Percentiles rank a stretch among this genome's conserved stretches.
Conservation (phyloP, 306 rosid species). For the Cucurbita maxima region DNA sequence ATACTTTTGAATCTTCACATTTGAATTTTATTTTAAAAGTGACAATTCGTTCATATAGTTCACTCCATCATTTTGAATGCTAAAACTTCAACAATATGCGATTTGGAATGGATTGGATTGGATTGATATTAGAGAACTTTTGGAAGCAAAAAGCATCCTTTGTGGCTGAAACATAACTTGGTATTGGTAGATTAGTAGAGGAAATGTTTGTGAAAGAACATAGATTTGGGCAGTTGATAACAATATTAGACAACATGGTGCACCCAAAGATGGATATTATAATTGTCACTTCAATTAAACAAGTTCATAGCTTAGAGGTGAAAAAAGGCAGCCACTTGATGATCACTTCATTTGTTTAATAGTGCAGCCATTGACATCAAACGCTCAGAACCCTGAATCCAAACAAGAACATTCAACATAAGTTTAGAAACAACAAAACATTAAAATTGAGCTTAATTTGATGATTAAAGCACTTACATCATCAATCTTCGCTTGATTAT, state of each 20-base stretch:
- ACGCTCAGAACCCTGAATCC: conserved; percentile 42
- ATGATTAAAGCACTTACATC: conserved; percentile 31
- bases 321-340: neutral
- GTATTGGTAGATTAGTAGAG: neutral
- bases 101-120: neutral
- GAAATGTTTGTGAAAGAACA: neutral
- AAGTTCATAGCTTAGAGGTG: neutral
- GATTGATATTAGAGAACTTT: neutral
- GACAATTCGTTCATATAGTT: neutral
- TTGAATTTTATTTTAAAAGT: too few species aligned
- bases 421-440: neutral
- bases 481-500: conserved; percentile 66
- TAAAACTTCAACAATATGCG: neutral
- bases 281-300: conserved; percentile 1
- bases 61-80: neutral
- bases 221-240: neutral
- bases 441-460: neutral
- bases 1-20: too few species aligned
- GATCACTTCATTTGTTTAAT: conserved; percentile 40
- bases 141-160: neutral
- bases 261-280: conserved; percentile 18
- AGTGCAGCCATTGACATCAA: conserved; percentile 54
- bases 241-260: neutral
- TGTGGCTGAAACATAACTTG: neutral
- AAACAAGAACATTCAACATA: neutral